Evolutionary conservation across 140 eudicot genomes (phyloP).

Genomic region (Anethum foeniculum): DNA sequence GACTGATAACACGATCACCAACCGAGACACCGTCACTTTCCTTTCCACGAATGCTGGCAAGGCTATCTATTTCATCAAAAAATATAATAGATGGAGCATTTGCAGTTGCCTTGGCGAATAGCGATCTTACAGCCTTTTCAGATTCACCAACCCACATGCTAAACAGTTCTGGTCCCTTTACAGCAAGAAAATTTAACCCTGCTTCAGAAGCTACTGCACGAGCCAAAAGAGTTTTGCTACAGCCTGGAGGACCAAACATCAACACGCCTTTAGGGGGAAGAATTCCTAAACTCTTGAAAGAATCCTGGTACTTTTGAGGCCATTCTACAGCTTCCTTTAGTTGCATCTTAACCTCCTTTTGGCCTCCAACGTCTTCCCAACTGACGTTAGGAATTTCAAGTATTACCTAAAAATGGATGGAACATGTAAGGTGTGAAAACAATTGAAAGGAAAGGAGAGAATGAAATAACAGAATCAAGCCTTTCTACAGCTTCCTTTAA

Average conservation of each 20-base stretch:
- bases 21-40: conserved; percentile 94
- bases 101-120: conserved; percentile 91
- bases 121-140: conserved; percentile 85
- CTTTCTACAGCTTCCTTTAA: neutral
- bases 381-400: conserved; percentile 89
- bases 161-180: conserved; percentile 93
- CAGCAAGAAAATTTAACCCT: conserved; percentile 85
- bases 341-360: conserved; percentile 76
- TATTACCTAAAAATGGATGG: conserved; percentile 43
- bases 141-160: conserved; percentile 99
- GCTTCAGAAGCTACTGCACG: conserved; percentile 98
- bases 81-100: conserved; percentile 88
- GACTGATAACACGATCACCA: conserved; percentile 88
- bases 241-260: conserved; percentile 97
- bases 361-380: conserved; percentile 99
- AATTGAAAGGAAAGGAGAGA: neutral
- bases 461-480: neutral
- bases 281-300: conserved; percentile 73
- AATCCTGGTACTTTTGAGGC: conserved; percentile 94
- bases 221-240: conserved; percentile 96
- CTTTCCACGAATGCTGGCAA: conserved; percentile 77
- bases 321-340: conserved; percentile 89
- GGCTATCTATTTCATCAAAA: conserved; percentile 91
- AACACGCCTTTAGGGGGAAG: conserved; percentile 85
- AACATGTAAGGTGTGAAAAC: conserved; percentile 14